These are phyloP conservation scores for Exophiala mesophila DNA, from an alignment of 2,329 filamentous ascomycete species.

Conservation along the genomic window DNA sequence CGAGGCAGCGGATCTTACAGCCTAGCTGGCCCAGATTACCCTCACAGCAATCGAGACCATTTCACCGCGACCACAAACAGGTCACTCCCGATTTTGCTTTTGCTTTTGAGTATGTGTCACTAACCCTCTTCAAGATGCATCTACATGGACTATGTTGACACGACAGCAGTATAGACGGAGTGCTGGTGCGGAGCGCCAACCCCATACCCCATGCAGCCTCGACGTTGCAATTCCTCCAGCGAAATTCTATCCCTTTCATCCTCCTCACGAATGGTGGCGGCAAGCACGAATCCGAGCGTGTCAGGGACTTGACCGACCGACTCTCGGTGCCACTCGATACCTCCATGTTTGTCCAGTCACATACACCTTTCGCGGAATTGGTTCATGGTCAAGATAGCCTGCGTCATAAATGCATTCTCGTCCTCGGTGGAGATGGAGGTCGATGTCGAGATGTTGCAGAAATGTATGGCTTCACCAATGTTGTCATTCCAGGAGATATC, in stretches of 20 bases:
- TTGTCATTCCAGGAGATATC: slow-evolving; percentile 82
- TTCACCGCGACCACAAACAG: no score
- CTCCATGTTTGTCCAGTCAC: slow-evolving; percentile 77
- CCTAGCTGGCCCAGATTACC: no score
- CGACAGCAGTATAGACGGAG: slow-evolving; percentile 72
- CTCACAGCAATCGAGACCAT: no score
- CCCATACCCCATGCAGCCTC: slow-evolving; percentile 73
- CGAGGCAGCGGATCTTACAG: no score
- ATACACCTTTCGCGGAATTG: slow-evolving; percentile 79
- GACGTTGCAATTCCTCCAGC: slow-evolving; percentile 67
- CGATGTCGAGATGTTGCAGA: slow-evolving; percentile 70
- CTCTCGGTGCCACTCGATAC: slow-evolving; percentile 59
- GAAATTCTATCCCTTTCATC: slow-evolving; percentile 79
- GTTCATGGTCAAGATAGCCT: slow-evolving; percentile 52
- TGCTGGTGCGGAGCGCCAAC: slow-evolving; percentile 77
- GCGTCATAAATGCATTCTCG: slow-evolving; percentile 63
- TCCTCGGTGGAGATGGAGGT: slow-evolving; percentile 65
- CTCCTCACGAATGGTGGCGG: slow-evolving; percentile 94
- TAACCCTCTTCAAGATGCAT: not conserved
- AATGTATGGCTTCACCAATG: slow-evolving; percentile 70
- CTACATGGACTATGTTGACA: slow-evolving; percentile 6
- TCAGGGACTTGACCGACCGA: slow-evolving; percentile 62
- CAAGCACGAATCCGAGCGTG: slow-evolving; percentile 69
- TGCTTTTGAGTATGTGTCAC: slow-evolving; percentile 23
- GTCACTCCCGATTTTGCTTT: slow-evolving; percentile 28